phyloP scores from a whole-genome alignment of 2,329 filamentous ascomycete genomes.

The Epichloe glyceriae region DNA sequence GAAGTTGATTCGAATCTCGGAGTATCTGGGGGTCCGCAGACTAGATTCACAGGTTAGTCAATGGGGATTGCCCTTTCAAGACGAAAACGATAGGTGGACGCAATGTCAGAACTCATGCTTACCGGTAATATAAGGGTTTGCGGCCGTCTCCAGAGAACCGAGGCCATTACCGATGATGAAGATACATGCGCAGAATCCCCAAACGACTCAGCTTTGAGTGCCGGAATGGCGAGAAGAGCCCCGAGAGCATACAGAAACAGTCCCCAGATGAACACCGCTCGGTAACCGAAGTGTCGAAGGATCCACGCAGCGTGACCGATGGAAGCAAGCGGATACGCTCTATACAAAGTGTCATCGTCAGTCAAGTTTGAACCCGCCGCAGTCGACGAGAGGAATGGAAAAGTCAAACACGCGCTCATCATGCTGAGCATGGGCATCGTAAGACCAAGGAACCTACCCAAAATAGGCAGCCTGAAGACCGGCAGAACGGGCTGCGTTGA shows the following conservation, averaged over 20 bases:
- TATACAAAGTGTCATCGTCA: constrained; percentile 18
- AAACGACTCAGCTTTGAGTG: constrained; percentile 51
- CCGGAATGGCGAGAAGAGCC: constrained; percentile 42
- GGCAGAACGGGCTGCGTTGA: constrained; percentile 29
- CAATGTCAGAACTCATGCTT: neutral
- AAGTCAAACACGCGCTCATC: too few relatives aligned
- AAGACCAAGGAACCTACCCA: constrained; percentile 28
- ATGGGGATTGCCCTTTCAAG: neutral
- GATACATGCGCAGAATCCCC: constrained; percentile 60
- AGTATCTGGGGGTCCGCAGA: constrained; percentile 53
- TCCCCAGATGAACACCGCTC: constrained; percentile 55
- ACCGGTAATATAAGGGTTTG: constrained; percentile 60
- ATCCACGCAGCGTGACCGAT: constrained; percentile 50
- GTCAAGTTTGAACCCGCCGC: constrained; percentile 14
- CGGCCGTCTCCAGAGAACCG: constrained; percentile 62
- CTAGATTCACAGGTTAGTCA: constrained; percentile 6
- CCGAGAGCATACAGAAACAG: constrained; percentile 52
- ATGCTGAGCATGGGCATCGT: too few relatives aligned
- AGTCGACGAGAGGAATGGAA: too few relatives aligned
- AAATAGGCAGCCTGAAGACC: constrained; percentile 40
- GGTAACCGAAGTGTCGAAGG: constrained; percentile 52
- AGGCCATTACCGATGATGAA: constrained; percentile 66
- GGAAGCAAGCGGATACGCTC: constrained; percentile 57
- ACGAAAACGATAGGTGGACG: neutral
- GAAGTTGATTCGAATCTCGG: constrained; percentile 62